Evolutionary conservation across 1,284 basidiomycete genomes (phyloP).

Genomic region (Leccinum angustisporum): DNA sequence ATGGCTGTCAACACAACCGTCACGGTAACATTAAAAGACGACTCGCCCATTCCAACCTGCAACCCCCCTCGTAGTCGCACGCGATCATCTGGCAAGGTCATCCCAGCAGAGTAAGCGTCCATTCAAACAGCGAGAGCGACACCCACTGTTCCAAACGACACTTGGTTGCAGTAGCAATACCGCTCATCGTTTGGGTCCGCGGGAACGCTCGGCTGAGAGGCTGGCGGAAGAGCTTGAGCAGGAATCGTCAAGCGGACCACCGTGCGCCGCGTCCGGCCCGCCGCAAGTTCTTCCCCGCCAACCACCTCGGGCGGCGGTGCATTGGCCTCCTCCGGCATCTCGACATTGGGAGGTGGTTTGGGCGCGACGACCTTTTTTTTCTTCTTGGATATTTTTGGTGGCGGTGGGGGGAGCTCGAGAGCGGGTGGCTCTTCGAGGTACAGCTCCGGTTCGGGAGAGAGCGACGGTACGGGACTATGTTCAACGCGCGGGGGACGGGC

Average conservation of each 20-base stretch:
- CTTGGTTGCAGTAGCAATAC: slow-evolving; percentile 77
- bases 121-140: neutral
- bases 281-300: slow-evolving; percentile 14
- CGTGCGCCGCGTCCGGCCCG: slow-evolving; percentile 24
- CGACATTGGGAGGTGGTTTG: slow-evolving; percentile 8
- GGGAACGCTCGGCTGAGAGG: slow-evolving; percentile 17
- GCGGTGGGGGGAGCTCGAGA: slow-evolving; percentile 12
- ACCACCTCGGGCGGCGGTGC: slow-evolving; percentile 2
- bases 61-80: slow-evolving; percentile 66
- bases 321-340: slow-evolving; percentile 19
- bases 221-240: slow-evolving; percentile 20
- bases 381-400: slow-evolving; percentile 24
- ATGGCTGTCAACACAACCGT: slow-evolving; percentile 14
- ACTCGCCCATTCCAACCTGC: slow-evolving; percentile 76
- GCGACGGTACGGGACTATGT: slow-evolving; percentile 42
- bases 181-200: slow-evolving; percentile 52
- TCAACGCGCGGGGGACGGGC: slow-evolving; percentile 43
- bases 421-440: slow-evolving; percentile 22
- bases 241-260: slow-evolving; percentile 45
- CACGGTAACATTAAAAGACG: neutral
- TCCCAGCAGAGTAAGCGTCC: slow-evolving; percentile 10
- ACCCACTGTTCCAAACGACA: slow-evolving; percentile 74
- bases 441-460: slow-evolving; percentile 32
- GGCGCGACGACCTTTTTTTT: slow-evolving; percentile 7
- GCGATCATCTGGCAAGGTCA: slow-evolving; percentile 68